Evolutionary conservation across 2,329 filamentous ascomycete genomes (phyloP).

Genomic region (Lecanoromycetidae sp.): DNA sequence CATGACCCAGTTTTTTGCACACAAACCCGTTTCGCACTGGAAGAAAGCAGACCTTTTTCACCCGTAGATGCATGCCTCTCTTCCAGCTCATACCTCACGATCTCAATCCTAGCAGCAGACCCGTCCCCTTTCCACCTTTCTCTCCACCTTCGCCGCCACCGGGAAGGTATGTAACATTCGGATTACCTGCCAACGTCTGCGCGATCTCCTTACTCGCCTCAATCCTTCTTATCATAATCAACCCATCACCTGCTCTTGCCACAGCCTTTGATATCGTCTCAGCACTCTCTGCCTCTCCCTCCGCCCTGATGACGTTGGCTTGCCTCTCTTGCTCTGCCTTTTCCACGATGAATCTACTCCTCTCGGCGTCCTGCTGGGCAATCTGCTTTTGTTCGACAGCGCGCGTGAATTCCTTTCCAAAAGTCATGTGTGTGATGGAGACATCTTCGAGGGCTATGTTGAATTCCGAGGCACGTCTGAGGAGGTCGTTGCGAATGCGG

Average conservation of each 20-base stretch:
- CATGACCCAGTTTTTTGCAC: neutral
- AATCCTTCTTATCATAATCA: slow-evolving; percentile 93
- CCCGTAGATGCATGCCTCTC: neutral
- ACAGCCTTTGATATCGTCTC: slow-evolving; percentile 93
- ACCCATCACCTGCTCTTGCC: slow-evolving; percentile 79
- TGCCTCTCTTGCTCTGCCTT: slow-evolving; percentile 97
- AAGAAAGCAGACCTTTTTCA: neutral
- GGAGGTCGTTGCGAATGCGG: slow-evolving; percentile 82
- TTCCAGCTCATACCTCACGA: slow-evolving; percentile 26
- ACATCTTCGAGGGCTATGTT: slow-evolving; percentile 98
- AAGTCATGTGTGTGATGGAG: slow-evolving; percentile 99
- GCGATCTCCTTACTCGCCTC: slow-evolving; percentile 96
- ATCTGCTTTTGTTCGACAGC: slow-evolving; percentile 99
- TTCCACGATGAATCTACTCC: slow-evolving; percentile 95
- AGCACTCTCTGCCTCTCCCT: slow-evolving; percentile 93
- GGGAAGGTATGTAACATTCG: slow-evolving; percentile 91
- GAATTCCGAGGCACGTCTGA: slow-evolving; percentile 89
- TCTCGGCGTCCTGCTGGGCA: slow-evolving; percentile 95
- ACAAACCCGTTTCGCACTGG: neutral
- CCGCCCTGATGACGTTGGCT: slow-evolving; percentile 93
- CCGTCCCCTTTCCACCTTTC: slow-evolving; percentile 50
- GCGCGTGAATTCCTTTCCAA: slow-evolving; percentile 96
- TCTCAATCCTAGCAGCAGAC: slow-evolving; percentile 55
- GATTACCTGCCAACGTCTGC: slow-evolving; percentile 74
- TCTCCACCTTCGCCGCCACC: slow-evolving; percentile 46